These are phyloP conservation scores for Crithidia expoeki DNA, from an alignment of 208 protist species.

Conservation along the genomic window DNA sequence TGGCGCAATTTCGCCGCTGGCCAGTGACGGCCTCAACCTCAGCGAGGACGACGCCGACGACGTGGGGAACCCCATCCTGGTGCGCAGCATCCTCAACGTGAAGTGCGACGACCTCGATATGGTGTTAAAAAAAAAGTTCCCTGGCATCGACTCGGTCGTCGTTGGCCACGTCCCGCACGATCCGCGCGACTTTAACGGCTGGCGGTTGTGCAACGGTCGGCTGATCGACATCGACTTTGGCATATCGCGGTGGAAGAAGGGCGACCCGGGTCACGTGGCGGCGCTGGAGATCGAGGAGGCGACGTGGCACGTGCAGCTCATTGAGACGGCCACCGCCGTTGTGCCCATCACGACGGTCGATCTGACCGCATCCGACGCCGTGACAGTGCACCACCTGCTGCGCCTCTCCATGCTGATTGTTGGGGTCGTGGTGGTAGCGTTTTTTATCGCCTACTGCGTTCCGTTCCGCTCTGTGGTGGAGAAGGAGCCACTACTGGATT, in stretches of 20 bases:
- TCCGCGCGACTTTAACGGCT: conserved; percentile 77
- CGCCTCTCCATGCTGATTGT: conserved; percentile 23
- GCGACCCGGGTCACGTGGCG: conserved; percentile 83
- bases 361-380: conserved; percentile 10
- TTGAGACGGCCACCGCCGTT: conserved; percentile 61
- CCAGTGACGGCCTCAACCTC: conserved; percentile 60
- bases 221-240: conserved; percentile 92
- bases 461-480: conserved; percentile 2
- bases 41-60: conserved; percentile 65
- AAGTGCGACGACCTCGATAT: conserved; percentile 73
- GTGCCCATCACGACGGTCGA: conserved; percentile 11
- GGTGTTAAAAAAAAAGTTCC: conserved; percentile 78
- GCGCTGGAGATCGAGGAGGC: conserved; percentile 84
- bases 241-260: conserved; percentile 90
- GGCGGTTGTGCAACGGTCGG: conserved; percentile 70
- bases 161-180: conserved; percentile 91
- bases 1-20: conserved; percentile 66
- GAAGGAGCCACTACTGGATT: conserved; percentile 16
- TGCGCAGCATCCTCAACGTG: conserved; percentile 82
- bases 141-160: conserved; percentile 80
- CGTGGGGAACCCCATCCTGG: conserved; percentile 86
- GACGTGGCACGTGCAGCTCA: conserved; percentile 74
- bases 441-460: conserved; percentile 27
- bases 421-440: conserved; percentile 8
- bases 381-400: conserved; percentile 17